Evolutionary conservation across 2,329 filamentous ascomycete genomes (phyloP).

Genomic region (Ophidiomyces ophidiicola): DNA sequence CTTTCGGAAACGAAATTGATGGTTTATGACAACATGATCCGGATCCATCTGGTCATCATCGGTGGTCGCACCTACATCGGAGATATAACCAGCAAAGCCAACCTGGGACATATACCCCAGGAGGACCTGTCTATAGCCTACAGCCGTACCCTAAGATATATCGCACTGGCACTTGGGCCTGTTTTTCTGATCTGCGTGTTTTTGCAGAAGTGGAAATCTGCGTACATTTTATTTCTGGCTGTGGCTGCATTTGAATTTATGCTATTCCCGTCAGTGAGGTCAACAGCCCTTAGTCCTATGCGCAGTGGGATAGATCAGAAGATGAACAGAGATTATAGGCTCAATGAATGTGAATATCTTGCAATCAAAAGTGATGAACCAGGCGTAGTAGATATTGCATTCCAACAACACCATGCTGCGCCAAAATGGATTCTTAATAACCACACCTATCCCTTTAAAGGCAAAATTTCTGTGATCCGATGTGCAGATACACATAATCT

Average conservation of each 20-base stretch:
- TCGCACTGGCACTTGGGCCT: neutral
- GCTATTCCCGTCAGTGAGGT: too few relatives aligned
- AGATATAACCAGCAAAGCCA: conserved; percentile 2
- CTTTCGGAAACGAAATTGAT: conserved; percentile 2
- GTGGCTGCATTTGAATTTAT: too few relatives aligned
- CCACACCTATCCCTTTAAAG: conserved; percentile 2
- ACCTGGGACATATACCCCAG: neutral
- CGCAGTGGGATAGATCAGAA: too few relatives aligned
- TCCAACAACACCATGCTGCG: neutral
- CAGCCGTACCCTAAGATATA: neutral
- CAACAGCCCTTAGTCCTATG: too few relatives aligned
- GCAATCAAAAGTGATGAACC: conserved; percentile 9
- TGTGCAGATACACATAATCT: neutral
- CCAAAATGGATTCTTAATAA: conserved; percentile 12
- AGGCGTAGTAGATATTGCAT: conserved; percentile 11
- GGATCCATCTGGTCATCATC: conserved; percentile 8
- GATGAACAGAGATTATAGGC: too few relatives aligned
- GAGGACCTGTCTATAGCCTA: neutral
- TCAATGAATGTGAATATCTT: conserved; percentile 9
- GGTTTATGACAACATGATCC: conserved; percentile 3
- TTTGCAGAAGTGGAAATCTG: too few relatives aligned
- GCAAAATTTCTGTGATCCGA: conserved; percentile 1
- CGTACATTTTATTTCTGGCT: too few relatives aligned
- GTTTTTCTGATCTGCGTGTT: too few relatives aligned
- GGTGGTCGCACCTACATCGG: conserved; percentile 11